Base-by-base conservation (phyloP, 176 grass and related monocot genomes). In the Paspalum vaginatum region DNA sequence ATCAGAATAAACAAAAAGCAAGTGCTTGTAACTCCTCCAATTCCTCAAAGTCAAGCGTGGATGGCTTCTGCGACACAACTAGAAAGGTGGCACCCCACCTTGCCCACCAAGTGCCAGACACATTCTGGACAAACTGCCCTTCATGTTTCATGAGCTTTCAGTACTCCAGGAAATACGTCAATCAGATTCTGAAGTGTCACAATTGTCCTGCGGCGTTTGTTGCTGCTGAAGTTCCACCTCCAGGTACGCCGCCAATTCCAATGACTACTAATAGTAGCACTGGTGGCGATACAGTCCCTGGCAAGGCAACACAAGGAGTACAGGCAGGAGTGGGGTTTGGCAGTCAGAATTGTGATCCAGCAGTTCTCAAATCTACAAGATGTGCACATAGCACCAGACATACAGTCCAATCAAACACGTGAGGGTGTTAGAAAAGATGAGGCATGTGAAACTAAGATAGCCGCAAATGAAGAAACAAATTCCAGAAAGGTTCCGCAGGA, bases 61-160 rank as follows among this genome's bases (percentile, higher is more conserved):
- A 68, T 68, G 39, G 14, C 18, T 55, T 55, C 15, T 26, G 38
- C 0, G 11, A 24, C 42, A 44, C 37, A 25, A 16, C 21, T 16
- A 68, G 72, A 61, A 82, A 77, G 53, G 17, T 61, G 44, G 49
- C 60, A 4, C 40, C 57, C 55, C 46, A 69, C 70, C 60, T 58
- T n/a, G 4, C 27, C 2, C 60, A 24, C 8, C n/a, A 17, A 44
- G 63, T 9, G 16, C 46, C 17, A 55, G 25, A 75, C 63, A 91
- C 92, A 84, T 94, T 94, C 75, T 94, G 92, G 92, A 94, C 92
- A 79, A 70, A 21, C 39, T 94, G 92, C 49, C 3, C 2, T 40
- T 61, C 69, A 68, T 89, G 89, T 49, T 27, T 49, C 37, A 73
- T 68, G 62, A 57, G 22, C 50, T 89, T 87, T 50, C 72, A 91